These are phyloP conservation scores for Fusarium sp. DNA, from an alignment of 2,329 filamentous ascomycete species.

Conservation along the genomic window DNA sequence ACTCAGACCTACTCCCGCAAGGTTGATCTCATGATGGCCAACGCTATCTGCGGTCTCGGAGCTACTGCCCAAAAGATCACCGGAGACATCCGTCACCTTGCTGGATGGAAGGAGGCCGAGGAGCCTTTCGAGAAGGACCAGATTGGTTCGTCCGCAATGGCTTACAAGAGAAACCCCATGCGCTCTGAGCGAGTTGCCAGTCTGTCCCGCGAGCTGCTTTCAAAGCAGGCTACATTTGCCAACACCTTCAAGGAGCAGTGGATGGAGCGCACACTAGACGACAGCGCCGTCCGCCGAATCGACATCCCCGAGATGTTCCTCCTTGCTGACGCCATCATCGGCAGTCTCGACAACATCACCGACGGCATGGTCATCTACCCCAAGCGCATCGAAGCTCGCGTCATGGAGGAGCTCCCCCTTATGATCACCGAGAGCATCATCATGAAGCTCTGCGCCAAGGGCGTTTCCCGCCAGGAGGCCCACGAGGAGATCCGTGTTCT, in stretches of 20 bases:
- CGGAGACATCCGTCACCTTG: slow-evolving; percentile 80
- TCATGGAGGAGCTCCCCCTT: slow-evolving; percentile 32
- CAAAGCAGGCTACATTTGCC: slow-evolving; percentile 22
- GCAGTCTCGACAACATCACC: slow-evolving; percentile 38
- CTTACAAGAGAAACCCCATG: slow-evolving; percentile 39
- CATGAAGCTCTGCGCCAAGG: slow-evolving; percentile 37
- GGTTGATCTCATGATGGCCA: slow-evolving; percentile 80
- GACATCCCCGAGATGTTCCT: slow-evolving; percentile 41
- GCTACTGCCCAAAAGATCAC: slow-evolving; percentile 77
- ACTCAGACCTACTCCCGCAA: slow-evolving; percentile 70
- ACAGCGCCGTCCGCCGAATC: slow-evolving; percentile 20
- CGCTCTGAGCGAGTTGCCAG: slow-evolving; percentile 24
- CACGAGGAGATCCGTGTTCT: slow-evolving; percentile 44
- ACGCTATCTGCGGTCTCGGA: slow-evolving; percentile 82
- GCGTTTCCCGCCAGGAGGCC: slow-evolving; percentile 36
- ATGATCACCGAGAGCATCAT: slow-evolving; percentile 44
- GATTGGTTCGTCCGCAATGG: slow-evolving; percentile 20
- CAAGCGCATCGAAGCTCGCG: slow-evolving; percentile 15
- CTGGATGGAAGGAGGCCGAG: slow-evolving; percentile 82
- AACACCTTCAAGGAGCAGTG: slow-evolving; percentile 26
- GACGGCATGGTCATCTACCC: slow-evolving; percentile 43
- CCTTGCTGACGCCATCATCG: slow-evolving; percentile 31
- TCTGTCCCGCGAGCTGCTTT: slow-evolving; percentile 24
- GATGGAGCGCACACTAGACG: slow-evolving; percentile 35
- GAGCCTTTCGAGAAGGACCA: slow-evolving; percentile 57